A percentile compares a stretch with the other conserved stretches of the same genome.
These are phyloP conservation scores for Globisporangium middletonii DNA, from an alignment of 352 stramenopile species.

Conservation along the genomic window DNA sequence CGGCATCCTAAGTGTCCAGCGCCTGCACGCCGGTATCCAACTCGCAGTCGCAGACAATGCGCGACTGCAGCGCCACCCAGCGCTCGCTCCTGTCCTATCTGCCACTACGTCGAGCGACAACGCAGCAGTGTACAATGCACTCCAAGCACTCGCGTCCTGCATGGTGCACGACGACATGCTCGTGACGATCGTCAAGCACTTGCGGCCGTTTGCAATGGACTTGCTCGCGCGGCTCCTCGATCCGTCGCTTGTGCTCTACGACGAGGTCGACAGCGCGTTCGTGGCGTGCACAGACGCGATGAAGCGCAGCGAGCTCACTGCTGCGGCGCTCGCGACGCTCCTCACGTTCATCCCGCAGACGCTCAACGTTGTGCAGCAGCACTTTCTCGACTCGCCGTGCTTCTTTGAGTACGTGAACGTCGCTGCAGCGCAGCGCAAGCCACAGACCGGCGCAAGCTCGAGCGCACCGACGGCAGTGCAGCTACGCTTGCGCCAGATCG, in stretches of 20 bases:
- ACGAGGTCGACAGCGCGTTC: slow-evolving; percentile 15
- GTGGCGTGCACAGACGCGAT: slow-evolving; percentile 42
- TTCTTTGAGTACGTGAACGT: slow-evolving; percentile 75
- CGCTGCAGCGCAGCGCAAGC: slow-evolving; percentile 25
- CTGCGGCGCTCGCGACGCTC: slow-evolving; percentile 44
- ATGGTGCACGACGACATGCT: slow-evolving; percentile 45
- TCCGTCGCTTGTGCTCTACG: slow-evolving; percentile 37
- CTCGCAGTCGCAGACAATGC: slow-evolving; percentile 15
- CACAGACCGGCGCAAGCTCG: slow-evolving; percentile 20
- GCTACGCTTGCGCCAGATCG: slow-evolving; percentile 45
- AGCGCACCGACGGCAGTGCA: slow-evolving; percentile 10
- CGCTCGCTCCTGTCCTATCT: slow-evolving; percentile 23
- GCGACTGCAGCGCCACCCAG: slow-evolving; percentile 31
- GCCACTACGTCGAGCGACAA: slow-evolving; percentile 9
- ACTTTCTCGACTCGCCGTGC: slow-evolving; percentile 54
- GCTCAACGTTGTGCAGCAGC: slow-evolving; percentile 53
- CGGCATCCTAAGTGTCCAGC: slow-evolving; percentile 24
- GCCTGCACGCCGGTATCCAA: slow-evolving; percentile 21
- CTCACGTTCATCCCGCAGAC: slow-evolving; percentile 47
- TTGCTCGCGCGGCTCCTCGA: slow-evolving; percentile 61
- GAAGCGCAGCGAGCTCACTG: slow-evolving; percentile 44
- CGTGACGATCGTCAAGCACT: slow-evolving; percentile 38
- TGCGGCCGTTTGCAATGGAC: slow-evolving; percentile 71
- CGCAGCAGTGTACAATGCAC: slow-evolving; percentile 19
- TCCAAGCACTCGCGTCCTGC: slow-evolving; percentile 54